Base-by-base conservation (phyloP, 2,329 filamentous ascomycete genomes). In the Neofusicoccum umdonicola region DNA sequence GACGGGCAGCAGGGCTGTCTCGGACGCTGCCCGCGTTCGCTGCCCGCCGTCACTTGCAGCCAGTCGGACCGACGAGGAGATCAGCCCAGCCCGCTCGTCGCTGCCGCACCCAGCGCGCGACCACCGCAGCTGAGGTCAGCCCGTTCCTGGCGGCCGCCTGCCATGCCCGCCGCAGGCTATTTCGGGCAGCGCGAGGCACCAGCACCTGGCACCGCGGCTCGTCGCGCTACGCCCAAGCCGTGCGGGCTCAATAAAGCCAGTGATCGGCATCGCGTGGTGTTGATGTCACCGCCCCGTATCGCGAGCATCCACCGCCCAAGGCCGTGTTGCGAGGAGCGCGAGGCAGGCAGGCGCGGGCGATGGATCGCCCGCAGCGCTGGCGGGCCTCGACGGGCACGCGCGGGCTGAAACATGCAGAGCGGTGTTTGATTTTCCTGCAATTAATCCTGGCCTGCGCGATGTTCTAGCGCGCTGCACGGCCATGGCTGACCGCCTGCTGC, bases 391-490 rank as follows among this genome's bases (percentile, higher is more conserved):
- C 71, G 70, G 74, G 77, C 75, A 77, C 76, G 74, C 76, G 76
- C 73, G 67, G 70, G 72, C 72, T 78, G 76, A 78, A 78, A 77
- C 75, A 71, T 71, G 70, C 69, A 68, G 68, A 69, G 69, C 70
- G 70, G 68, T 72, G 57, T 64, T 50, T 58, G 71, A 73, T 67
- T 68, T 74, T 74, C 73, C 75, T 69, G 56, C 42, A 60, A 60
- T 60, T 60, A 60, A 60, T 60, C 42, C 56, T 42, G 42, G 56
- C 56, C 56, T 60, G 56, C 69, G 70, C 72, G 70, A 76, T 77
- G 75, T 74, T 67, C 76, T 71, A 64, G 62, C 51, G 48, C 48
- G 37, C 62, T 58, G 51, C 51, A 64, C 52, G 44, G 35, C 34
- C 63, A 60, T 47, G 62, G 62, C 51, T 57, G 42, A 64, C 42